Percentiles rank a stretch among this genome's conserved stretches.
Evolutionary conservation across 306 rosid genomes (phyloP).

Genomic region (Canavalia gladiata): DNA sequence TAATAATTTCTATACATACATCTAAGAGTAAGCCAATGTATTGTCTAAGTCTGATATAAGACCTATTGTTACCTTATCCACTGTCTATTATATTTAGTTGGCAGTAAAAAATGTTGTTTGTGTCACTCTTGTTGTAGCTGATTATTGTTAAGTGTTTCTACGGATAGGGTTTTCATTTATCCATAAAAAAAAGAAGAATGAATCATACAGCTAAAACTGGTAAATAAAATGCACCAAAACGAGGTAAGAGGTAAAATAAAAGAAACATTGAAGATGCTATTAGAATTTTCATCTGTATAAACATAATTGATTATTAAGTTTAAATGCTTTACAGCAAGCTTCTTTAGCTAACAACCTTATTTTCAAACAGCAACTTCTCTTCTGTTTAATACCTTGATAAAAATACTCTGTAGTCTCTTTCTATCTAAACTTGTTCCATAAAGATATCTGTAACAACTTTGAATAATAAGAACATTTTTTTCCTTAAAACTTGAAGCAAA

Average conservation of each 20-base stretch:
- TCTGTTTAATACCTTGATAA: background rate
- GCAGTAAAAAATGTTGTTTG: slow-evolving; percentile 34
- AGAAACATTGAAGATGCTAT: background rate
- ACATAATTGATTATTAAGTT: slow-evolving; percentile 10
- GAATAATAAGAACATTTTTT: background rate
- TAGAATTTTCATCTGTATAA: background rate
- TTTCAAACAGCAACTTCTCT: background rate
- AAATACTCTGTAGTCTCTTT: background rate
- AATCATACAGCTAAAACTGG: background rate
- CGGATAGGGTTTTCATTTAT: slow-evolving; percentile 1
- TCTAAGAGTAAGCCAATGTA: slow-evolving; percentile 16
- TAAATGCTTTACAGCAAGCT: background rate
- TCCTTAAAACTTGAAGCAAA: background rate
- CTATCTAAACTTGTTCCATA: background rate
- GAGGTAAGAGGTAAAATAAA: background rate
- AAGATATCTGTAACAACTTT: background rate
- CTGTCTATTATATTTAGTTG: slow-evolving; percentile 39
- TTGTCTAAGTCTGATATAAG: slow-evolving; percentile 32
- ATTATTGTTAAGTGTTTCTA: background rate
- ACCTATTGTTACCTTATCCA: slow-evolving; percentile 13
- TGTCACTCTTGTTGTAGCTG: background rate
- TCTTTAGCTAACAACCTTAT: background rate
- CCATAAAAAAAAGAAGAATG: background rate
- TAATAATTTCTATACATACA: slow-evolving; percentile 38
- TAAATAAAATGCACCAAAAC: slow-evolving; percentile 20